Conservation (phyloP, 192 early-diverging fungal genomes). For the Helicostylum pulchrum region DNA sequence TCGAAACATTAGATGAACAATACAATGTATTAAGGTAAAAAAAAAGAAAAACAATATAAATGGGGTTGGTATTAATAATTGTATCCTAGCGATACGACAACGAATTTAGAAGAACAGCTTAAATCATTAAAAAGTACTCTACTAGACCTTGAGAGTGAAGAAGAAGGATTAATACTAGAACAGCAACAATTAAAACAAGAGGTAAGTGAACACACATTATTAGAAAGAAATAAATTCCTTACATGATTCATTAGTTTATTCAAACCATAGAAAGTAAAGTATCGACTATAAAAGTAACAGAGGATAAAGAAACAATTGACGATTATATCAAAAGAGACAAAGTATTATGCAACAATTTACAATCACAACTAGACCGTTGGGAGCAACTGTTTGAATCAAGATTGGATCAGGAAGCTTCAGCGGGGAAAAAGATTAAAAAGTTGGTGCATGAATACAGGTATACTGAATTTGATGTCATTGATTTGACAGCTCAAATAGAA, state of each 20-base stretch:
- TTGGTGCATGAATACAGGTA: not conserved
- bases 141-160: not conserved
- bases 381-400: too few species aligned
- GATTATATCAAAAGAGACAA: too few species aligned
- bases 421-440: not conserved
- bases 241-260: too few species aligned
- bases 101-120: not conserved
- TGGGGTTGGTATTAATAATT: not conserved
- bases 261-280: too few species aligned
- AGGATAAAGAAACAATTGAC: too few species aligned
- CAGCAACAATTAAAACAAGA: not conserved
- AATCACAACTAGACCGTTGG: too few species aligned
- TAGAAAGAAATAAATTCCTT: too few species aligned
- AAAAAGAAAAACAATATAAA: not conserved
- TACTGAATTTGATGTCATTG: conserved; percentile 1
- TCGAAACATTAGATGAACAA: conserved; percentile 5
- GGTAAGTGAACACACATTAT: not conserved
- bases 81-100: not conserved
- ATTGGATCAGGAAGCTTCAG: too few species aligned
- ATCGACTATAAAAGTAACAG: too few species aligned
- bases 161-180: not conserved
- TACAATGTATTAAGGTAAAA: not conserved
- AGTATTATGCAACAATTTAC: too few species aligned
- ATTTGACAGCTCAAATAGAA: not conserved
- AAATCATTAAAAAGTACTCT: not conserved